Evolutionary conservation across 352 stramenopile species (phyloP).

Genomic region (Blastocystis sp.): DNA sequence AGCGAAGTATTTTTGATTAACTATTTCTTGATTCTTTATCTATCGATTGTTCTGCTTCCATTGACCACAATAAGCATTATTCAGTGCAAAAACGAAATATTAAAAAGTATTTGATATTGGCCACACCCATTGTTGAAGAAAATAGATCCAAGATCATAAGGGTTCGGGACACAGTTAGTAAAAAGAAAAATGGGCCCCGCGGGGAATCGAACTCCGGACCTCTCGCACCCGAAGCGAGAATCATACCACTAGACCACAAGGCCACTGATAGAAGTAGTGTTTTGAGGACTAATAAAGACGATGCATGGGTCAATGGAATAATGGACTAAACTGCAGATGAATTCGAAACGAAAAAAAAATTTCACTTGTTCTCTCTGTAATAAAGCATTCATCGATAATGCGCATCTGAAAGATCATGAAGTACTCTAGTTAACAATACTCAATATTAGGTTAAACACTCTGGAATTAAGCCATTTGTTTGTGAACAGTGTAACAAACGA

Average conservation of each 20-base stretch:
- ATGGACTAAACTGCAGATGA: not conserved
- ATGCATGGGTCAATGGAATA: not conserved
- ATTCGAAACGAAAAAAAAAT: slow-evolving; percentile 55
- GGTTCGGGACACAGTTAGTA: no score
- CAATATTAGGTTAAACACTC: slow-evolving; percentile 53
- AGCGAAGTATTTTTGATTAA: no score
- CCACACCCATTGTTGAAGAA: no score
- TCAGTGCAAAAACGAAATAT: no score
- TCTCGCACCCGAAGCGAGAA: slow-evolving; percentile 68
- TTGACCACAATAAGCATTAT: no score
- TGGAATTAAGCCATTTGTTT: slow-evolving; percentile 48
- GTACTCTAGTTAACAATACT: not conserved
- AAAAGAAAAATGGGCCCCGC: slow-evolving; percentile 61
- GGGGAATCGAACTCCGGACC: slow-evolving; percentile 68
- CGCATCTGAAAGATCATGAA: slow-evolving; percentile 59
- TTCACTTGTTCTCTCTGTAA: slow-evolving; percentile 55
- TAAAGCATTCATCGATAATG: slow-evolving; percentile 59
- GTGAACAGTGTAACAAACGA: slow-evolving; percentile 54
- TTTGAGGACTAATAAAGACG: not conserved
- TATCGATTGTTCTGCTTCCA: no score
- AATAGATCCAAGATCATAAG: not conserved
- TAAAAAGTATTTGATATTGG: no score
- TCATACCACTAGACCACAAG: slow-evolving; percentile 68
- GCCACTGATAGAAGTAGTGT: not conserved
- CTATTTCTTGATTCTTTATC: no score